Evolutionary conservation across 2,329 filamentous ascomycete species (phyloP).

Genomic region (Tolypocladium nubicola): DNA sequence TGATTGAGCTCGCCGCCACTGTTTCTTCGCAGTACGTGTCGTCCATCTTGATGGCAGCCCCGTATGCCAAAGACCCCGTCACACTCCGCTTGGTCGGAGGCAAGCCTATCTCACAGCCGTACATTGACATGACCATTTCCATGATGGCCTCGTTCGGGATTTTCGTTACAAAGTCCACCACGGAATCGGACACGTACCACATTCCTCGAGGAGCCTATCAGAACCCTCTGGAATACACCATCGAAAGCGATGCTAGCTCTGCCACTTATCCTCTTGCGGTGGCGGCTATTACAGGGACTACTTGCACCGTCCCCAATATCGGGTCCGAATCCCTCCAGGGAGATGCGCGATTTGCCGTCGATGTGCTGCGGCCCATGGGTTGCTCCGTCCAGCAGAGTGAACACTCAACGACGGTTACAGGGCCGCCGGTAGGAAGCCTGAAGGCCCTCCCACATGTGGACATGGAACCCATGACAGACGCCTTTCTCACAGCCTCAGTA

Average conservation of each 20-base stretch:
- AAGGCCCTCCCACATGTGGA: conserved; percentile 74
- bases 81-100: conserved; percentile 87
- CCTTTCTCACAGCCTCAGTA: conserved; percentile 90
- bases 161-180: conserved; percentile 61
- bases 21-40: conserved; percentile 99
- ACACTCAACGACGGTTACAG: conserved; percentile 84
- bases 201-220: conserved; percentile 77
- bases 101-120: conserved; percentile 91
- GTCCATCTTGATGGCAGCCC: conserved; percentile 90
- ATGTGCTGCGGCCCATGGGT: conserved; percentile 87
- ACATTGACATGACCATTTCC: conserved; percentile 96
- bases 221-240: conserved; percentile 76
- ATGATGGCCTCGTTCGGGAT: conserved; percentile 97
- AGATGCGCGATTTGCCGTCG: conserved; percentile 86
- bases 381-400: conserved; percentile 79
- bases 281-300: conserved; percentile 90
- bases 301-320: conserved; percentile 93
- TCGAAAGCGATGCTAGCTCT: conserved; percentile 96
- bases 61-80: conserved; percentile 90
- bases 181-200: conserved; percentile 83
- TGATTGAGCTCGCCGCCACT: conserved; percentile 86
- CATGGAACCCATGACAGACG: conserved; percentile 99
- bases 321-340: conserved; percentile 86
- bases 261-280: conserved; percentile 92
- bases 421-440: conserved; percentile 64